Percentiles rank a stretch among this genome's conserved stretches.
Evolutionary conservation across 768 basidiomycete genomes (phyloP).

Genomic region (Leccinellum albellum): DNA sequence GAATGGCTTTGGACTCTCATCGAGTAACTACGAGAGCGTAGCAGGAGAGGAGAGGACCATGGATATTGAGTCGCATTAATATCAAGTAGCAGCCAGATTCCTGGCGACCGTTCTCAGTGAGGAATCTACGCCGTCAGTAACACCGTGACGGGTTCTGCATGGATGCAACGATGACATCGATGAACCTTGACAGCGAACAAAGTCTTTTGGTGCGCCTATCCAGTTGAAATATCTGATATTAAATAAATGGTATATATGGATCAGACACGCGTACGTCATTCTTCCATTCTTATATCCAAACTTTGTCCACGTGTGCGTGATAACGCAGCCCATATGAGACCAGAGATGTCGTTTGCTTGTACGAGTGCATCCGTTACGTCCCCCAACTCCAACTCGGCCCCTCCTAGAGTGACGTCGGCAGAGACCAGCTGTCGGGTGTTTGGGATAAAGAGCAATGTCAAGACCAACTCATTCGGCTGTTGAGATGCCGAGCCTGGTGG

Average conservation of each 20-base stretch:
- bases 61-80: no score
- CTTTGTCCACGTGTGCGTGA: conserved; percentile 36
- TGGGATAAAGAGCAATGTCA: conserved; percentile 65
- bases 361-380: conserved; percentile 62
- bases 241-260: neutral
- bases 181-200: neutral
- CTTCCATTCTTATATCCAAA: neutral
- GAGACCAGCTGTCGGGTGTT: conserved; percentile 64
- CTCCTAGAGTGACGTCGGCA: conserved; percentile 53
- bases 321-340: conserved; percentile 59
- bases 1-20: neutral
- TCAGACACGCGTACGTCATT: neutral
- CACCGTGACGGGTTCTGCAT: neutral
- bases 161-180: no score
- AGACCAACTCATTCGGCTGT: conserved; percentile 37
- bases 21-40: neutral
- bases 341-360: conserved; percentile 61
- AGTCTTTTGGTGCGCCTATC: neutral
- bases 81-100: neutral
- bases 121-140: neutral
- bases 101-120: neutral
- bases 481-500: conserved; percentile 23
- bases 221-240: neutral
- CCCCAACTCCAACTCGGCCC: conserved; percentile 49
- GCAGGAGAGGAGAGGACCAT: no score